Base-by-base conservation (phyloP, 202 grass and related monocot species). In the Schoenoplectus triqueter region DNA sequence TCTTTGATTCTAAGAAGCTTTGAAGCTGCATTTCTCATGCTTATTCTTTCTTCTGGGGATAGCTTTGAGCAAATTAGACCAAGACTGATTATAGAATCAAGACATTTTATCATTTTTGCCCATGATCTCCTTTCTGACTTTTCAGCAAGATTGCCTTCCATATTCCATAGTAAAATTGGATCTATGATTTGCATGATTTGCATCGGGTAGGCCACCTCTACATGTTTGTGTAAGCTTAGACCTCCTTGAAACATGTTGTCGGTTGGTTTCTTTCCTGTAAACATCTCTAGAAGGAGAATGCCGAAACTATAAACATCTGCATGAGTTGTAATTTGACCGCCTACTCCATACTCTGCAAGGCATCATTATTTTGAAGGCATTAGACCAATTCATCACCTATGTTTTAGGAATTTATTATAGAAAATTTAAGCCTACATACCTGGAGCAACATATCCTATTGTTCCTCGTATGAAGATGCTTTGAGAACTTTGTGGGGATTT, bases 281-380 rank as follows among this genome's bases (percentile, higher is more conserved):
- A 22, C 21, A 88, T 82, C 84, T 89, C 90, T 0, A 91, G 86
- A 3, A 90, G 49, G 0, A 63, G 51, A 11, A 88, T 78, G 9
- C 90, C 87, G 8, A 81, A 92, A 57, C 88, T 86, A 39, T 87
- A 92, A 0, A 64, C 78, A 4, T 90, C 91, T 2, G 70, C 86
- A 1, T 17, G 1, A 1, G 85, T 64, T 0, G 85, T 85, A 2
- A 87, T 70, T 3, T 15, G 62, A 17, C 52, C 69, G 0, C 85
- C 66, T 9, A 66, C 81, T 13, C 85, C 84, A 3, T 89, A 92
- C 64, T 92, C 87, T 92, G 65, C 17, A 77, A 15, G 11, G 13
- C 56, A 83, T 45, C 22, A 14, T 41, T 41, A 56, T 56, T 56
- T 56, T 67, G 9, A 82, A 31, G 18, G 60, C 52, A 67, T n/a